Base-by-base conservation (phyloP, 257 asterid genomes). In the Plantago ovata region DNA sequence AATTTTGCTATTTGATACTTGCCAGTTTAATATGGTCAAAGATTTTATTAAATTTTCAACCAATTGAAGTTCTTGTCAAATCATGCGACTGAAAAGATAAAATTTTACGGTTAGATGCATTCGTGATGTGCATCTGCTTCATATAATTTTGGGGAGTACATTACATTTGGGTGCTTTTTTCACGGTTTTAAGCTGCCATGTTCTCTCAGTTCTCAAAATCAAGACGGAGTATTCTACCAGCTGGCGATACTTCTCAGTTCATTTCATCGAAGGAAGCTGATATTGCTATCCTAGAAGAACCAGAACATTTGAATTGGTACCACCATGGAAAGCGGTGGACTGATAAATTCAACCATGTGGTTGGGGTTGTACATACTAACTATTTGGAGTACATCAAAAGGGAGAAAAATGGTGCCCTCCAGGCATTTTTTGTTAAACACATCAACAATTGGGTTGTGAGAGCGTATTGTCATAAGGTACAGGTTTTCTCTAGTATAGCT, bases 241-340 rank as follows among this genome's bases (percentile, higher is more conserved):
- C 99, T 38, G 99, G 99, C 22, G 99, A 93, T 65, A 93, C 99
- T 9, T 82, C 97, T 59, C 82, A 74, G 66, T 89, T 86, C 71
- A 89, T 93, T 64, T 75, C 97, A 10, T 84, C 95, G 9, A 84
- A 81, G 83, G 94, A 93, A 61, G 97, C 99, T 40, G 99, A 93
- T 76, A 86, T 93, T 75, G 99, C 99, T 55, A 86, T 93, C 67
- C 70, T 93, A 20, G 99, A 93, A 85, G 99, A 93, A 72, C 99
- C 99, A 10, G 99, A 93, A 70, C 99, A 93, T 68, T 79, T 93
- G 73, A 93, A 93, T 65, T 93, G 97, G 99, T 93, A 93, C 73
- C 99, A 93, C 74, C 99, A 93, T 64, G 99, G 97, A 23, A 93
- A 81, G 78, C 95, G 99, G 20, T 93, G 99, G 99, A 89, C 95